Evolutionary conservation across 352 stramenopile genomes (phyloP), one percentile per base, ranked within the genome.

Genomic region (Phytophthora sp.): DNA sequence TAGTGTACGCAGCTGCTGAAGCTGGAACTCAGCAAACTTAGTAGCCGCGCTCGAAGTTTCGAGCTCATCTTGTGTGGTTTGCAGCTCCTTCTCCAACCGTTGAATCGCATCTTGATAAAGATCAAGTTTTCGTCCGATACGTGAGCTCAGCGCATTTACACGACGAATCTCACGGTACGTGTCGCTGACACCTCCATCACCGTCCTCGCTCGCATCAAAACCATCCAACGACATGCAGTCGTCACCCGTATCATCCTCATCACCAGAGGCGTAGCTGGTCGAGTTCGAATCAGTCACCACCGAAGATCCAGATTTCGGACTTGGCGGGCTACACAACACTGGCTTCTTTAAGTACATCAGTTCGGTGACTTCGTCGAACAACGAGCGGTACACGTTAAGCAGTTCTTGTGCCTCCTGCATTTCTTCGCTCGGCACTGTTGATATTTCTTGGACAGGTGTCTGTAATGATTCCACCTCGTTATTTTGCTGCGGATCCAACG

Each of bases 21-120:
- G 63, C 44, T 92, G 81, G 34, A 91, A 94, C 53, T 94, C 83
- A 13, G 83, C 85, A 59, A 91, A 94, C 38, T 94, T 94, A 2
- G 82, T 87, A 11, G 85, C 79, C 12, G 79, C 77, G 34, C 76
- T 91, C 1, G 83, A 86, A 2, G 85, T 94, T 55, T 94, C 85
- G n/a, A 92, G 69, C 21, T 94, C 85, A 24, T 94, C 85, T 44
- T 91, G 81, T 0, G 72, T 78, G 11, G 74, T 72, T 37, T 87
- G 42, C 34, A 91, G 45, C 23, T 83, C 73, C 41, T 89, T 87
- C 45, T 94, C 79, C 12, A 92, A 52, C 11, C 84, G 81, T 37
- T 89, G 79, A 34, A 94, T 88, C 2, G 68, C 69, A 34, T 91
- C 85, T 52, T 94, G 79, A 37, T 81, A 94, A 10, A 79, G 69